phyloP scores from a whole-genome alignment of 2,329 filamentous ascomycete genomes.

The Trichoderma guizhouense region DNA sequence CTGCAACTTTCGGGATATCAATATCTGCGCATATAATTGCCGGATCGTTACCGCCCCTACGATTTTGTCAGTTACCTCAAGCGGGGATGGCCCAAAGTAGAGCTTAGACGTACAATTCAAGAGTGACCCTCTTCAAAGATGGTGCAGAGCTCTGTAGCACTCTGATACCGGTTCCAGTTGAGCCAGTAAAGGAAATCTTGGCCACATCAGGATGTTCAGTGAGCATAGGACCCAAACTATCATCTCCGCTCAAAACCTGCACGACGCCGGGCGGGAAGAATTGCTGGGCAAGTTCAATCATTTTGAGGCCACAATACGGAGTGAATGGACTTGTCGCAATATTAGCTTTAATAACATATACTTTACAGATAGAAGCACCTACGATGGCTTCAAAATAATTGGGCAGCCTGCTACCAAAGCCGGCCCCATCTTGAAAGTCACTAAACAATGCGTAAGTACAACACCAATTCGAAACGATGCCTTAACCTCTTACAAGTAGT shows the following conservation, averaged over 20 bases:
- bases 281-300: constrained; percentile 53
- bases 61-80: not conserved
- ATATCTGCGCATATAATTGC: constrained; percentile 46
- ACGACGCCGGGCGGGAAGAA: constrained; percentile 61
- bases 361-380: not conserved
- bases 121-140: constrained; percentile 42
- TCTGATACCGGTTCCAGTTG: constrained; percentile 62
- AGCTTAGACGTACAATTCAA: not conserved
- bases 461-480: not conserved
- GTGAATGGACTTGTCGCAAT: constrained; percentile 41
- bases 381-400: constrained; percentile 54
- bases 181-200: constrained; percentile 71
- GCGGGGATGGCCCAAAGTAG: not conserved
- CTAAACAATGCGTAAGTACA: constrained; percentile 27
- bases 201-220: constrained; percentile 55
- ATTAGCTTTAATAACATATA: not conserved
- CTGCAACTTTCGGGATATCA: constrained; percentile 38
- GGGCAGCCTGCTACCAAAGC: constrained; percentile 55
- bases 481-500: not conserved
- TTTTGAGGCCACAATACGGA: constrained; percentile 56
- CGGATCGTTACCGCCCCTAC: constrained; percentile 59
- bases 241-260: constrained; percentile 57
- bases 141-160: constrained; percentile 64
- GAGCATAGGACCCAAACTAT: constrained; percentile 56
- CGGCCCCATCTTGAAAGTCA: constrained; percentile 52